phyloP scores from a whole-genome alignment of 192 early-diverging fungal species.

The Kappamyces sp. region DNA sequence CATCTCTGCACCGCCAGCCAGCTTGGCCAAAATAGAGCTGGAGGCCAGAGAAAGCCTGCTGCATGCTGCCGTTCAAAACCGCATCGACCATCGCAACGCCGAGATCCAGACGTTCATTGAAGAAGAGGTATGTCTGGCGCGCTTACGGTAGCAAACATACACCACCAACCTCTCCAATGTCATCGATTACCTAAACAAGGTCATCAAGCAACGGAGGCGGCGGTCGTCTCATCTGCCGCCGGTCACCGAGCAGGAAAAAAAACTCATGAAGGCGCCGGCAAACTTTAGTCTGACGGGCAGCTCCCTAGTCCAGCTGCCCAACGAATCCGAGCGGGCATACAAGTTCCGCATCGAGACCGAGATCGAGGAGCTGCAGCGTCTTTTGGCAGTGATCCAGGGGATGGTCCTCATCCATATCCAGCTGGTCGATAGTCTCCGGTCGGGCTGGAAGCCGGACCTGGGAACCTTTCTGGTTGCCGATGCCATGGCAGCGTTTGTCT shows the following conservation, averaged over 20 bases:
- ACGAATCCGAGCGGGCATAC: conserved; percentile 16
- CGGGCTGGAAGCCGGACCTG: neutral
- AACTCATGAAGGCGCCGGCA: conserved; percentile 8
- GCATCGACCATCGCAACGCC: too few relatives aligned
- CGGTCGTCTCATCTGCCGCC: neutral
- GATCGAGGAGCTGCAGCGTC: conserved; percentile 10
- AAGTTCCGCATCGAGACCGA: conserved; percentile 16
- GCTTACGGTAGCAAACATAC: neutral
- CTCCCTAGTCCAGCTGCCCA: neutral
- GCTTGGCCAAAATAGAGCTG: too few relatives aligned
- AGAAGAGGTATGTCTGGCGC: too few relatives aligned
- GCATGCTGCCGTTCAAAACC: too few relatives aligned
- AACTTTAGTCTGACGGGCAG: conserved; percentile 9
- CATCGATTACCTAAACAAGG: conserved; percentile 5
- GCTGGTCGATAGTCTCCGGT: conserved; percentile 1
- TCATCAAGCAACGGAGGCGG: conserved; percentile 13
- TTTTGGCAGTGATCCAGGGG: conserved; percentile 11
- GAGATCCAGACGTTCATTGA: too few relatives aligned
- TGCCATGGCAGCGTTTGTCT: neutral
- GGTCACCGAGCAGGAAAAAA: conserved; percentile 2
- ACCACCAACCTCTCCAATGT: conserved; percentile 10
- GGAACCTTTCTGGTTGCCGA: conserved; percentile 7
- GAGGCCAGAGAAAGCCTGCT: too few relatives aligned
- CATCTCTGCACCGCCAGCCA: too few relatives aligned
- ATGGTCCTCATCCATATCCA: conserved; percentile 13